Evolutionary conservation across 1,139 yeast species (phyloP).

Genomic region (Citeromyces hawaiiensis): DNA sequence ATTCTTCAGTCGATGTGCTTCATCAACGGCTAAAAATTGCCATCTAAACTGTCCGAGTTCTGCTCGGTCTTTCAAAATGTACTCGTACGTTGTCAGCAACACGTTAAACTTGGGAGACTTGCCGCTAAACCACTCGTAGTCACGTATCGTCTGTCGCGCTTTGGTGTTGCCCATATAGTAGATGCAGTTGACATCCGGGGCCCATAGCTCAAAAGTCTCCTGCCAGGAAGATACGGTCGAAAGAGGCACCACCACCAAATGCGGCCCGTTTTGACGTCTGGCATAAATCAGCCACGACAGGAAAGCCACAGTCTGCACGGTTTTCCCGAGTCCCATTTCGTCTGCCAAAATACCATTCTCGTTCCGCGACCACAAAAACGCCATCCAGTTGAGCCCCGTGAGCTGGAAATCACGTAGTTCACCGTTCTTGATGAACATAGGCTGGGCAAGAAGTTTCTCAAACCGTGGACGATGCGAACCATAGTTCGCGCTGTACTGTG

Average conservation of each 20-base stretch:
- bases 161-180: slow-evolving; percentile 88
- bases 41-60: slow-evolving; percentile 79
- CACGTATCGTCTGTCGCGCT: slow-evolving; percentile 72
- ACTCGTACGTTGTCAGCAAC: slow-evolving; percentile 86
- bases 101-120: slow-evolving; percentile 78
- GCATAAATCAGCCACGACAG: slow-evolving; percentile 91
- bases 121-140: slow-evolving; percentile 67
- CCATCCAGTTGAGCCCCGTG: slow-evolving; percentile 99
- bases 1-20: slow-evolving; percentile 93
- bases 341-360: slow-evolving; percentile 97
- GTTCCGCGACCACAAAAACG: slow-evolving; percentile 93
- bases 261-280: slow-evolving; percentile 94
- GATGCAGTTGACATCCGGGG: slow-evolving; percentile 89
- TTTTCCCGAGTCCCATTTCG: slow-evolving; percentile 98
- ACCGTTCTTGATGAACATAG: slow-evolving; percentile 81
- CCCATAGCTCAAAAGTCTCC: slow-evolving; percentile 95
- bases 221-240: slow-evolving; percentile 99
- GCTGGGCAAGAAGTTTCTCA: slow-evolving; percentile 79
- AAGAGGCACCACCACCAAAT: slow-evolving; percentile 87
- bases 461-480: slow-evolving; percentile 74
- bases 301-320: slow-evolving; percentile 93
- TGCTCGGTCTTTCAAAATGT: slow-evolving; percentile 73
- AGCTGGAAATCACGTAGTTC: slow-evolving; percentile 93
- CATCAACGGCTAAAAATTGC: slow-evolving; percentile 97
- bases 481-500: slow-evolving; percentile 68